A percentile compares a stretch with the other conserved stretches of the same genome.
Conservation (phyloP, 108 stramenopile species). For the Chaetoceros muelleri region DNA sequence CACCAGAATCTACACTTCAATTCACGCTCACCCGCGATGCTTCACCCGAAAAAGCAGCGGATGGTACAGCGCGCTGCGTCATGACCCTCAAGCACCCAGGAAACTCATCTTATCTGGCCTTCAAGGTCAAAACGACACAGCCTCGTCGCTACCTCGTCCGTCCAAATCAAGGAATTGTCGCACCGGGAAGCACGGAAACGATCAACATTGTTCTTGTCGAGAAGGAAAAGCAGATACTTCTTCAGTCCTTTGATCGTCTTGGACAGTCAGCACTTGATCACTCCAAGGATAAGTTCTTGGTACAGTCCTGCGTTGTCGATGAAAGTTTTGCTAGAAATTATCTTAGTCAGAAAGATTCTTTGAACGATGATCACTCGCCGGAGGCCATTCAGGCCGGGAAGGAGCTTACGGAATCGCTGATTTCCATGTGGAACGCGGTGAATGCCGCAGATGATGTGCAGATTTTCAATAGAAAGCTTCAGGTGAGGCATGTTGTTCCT, state of each 20-base stretch:
- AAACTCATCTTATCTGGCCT: conserved; percentile 47
- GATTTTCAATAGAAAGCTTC: conserved; percentile 73
- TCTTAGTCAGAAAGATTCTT: conserved; percentile 9
- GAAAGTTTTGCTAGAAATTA: conserved; percentile 37
- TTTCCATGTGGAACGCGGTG: conserved; percentile 72
- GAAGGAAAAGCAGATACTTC: conserved; percentile 72
- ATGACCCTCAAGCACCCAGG: conserved; percentile 71
- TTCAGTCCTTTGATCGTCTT: conserved; percentile 75
- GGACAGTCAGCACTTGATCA: conserved; percentile 86
- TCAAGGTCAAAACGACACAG: conserved; percentile 90
- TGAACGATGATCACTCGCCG: conserved; percentile 9
- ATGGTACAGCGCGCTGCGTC: conserved; percentile 41
- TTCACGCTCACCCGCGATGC: conserved; percentile 50
- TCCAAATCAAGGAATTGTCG: conserved; percentile 84
- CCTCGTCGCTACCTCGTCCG: conserved; percentile 85
- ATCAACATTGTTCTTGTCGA: conserved; percentile 80
- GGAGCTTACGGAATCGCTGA: conserved; percentile 63
- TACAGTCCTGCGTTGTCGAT: conserved; percentile 56
- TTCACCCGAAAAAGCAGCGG: conserved; percentile 7
- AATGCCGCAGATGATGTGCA: conserved; percentile 14
- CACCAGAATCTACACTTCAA: conserved; percentile 57
- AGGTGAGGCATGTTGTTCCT: conserved; percentile 64
- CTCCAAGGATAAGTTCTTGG: conserved; percentile 87
- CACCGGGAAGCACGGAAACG: conserved; percentile 57
- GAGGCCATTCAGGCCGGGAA: conserved; percentile 26